These are phyloP conservation scores for Angophora floribunda DNA, from an alignment of 345 rosid species.

Conservation along the genomic window DNA sequence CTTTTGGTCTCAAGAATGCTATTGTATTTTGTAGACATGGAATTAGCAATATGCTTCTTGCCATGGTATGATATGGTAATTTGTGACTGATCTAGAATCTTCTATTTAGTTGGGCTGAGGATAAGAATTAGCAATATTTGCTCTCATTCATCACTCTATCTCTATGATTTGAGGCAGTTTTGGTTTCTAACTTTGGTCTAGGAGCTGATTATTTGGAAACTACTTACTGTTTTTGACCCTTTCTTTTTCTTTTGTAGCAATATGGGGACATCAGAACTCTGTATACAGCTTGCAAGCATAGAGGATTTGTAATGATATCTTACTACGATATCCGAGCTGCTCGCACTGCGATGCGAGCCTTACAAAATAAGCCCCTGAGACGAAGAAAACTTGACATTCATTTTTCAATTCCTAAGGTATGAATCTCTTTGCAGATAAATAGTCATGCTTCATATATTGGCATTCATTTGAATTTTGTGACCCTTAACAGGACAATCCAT, in stretches of 20 bases:
- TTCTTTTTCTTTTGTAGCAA: slow-evolving; percentile 39
- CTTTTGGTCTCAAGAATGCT: background rate
- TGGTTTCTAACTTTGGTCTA: background rate
- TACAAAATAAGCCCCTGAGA: slow-evolving; percentile 83
- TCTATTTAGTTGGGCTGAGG: background rate
- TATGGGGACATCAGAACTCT: slow-evolving; percentile 91
- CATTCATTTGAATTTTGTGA: background rate
- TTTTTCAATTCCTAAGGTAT: slow-evolving; percentile 95
- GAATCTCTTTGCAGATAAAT: background rate
- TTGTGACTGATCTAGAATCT: background rate
- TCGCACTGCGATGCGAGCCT: slow-evolving; percentile 84
- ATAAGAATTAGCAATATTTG: background rate
- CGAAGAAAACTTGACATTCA: slow-evolving; percentile 89
- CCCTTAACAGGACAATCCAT: slow-evolving; percentile 69
- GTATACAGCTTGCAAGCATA: slow-evolving; percentile 91
- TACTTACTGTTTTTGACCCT: background rate
- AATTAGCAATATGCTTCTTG: background rate
- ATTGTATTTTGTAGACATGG: background rate
- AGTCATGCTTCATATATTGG: background rate
- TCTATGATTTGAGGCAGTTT: background rate
- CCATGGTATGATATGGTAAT: background rate
- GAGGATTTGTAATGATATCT: slow-evolving; percentile 97
- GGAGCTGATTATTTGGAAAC: background rate
- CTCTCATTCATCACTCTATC: background rate
- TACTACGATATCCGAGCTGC: slow-evolving; percentile 93